These are phyloP conservation scores for Plantago rigida DNA, from an alignment of 305 asterid genomes.

Conservation along the genomic window DNA sequence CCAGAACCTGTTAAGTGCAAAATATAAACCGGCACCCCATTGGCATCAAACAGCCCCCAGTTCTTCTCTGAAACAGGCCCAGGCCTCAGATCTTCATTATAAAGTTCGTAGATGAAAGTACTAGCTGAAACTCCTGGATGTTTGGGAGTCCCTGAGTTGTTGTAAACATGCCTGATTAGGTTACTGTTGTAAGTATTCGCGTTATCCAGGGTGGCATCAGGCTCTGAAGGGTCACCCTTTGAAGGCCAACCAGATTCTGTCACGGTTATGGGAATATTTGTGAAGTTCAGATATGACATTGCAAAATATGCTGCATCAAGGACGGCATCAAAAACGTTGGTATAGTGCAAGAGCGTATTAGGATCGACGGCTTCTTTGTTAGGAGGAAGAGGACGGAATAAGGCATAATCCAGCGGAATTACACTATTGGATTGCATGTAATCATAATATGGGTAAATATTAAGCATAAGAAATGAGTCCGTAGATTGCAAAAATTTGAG, in stretches of 20 bases:
- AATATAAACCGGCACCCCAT: slow-evolving; percentile 57
- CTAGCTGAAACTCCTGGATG: slow-evolving; percentile 67
- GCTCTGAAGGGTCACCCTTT: slow-evolving; percentile 56
- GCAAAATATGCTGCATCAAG: slow-evolving; percentile 77
- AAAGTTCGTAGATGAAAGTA: slow-evolving; percentile 68
- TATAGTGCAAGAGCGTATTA: slow-evolving; percentile 72
- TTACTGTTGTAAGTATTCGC: slow-evolving; percentile 79
- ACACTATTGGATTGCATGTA: slow-evolving; percentile 48
- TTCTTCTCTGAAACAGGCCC: slow-evolving; percentile 66
- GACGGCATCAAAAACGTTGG: slow-evolving; percentile 71
- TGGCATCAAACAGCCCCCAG: slow-evolving; percentile 72
- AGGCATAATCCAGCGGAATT: slow-evolving; percentile 68
- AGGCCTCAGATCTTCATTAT: slow-evolving; percentile 60
- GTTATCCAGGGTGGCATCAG: slow-evolving; percentile 59
- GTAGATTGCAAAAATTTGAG: slow-evolving; percentile 65
- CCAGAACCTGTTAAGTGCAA: slow-evolving; percentile 67
- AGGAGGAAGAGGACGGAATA: slow-evolving; percentile 69
- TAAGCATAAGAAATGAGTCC: slow-evolving; percentile 61
- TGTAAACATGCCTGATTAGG: slow-evolving; percentile 54
- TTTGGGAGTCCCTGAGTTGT: slow-evolving; percentile 69
- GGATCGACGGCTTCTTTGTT: slow-evolving; percentile 72
- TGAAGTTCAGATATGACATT: slow-evolving; percentile 57
- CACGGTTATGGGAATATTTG: slow-evolving; percentile 51
- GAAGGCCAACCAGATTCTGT: slow-evolving; percentile 92
- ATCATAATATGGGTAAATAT: slow-evolving; percentile 68